Base-by-base conservation (phyloP, 1,139 yeast genomes). In the Kodamaea fungicola region DNA sequence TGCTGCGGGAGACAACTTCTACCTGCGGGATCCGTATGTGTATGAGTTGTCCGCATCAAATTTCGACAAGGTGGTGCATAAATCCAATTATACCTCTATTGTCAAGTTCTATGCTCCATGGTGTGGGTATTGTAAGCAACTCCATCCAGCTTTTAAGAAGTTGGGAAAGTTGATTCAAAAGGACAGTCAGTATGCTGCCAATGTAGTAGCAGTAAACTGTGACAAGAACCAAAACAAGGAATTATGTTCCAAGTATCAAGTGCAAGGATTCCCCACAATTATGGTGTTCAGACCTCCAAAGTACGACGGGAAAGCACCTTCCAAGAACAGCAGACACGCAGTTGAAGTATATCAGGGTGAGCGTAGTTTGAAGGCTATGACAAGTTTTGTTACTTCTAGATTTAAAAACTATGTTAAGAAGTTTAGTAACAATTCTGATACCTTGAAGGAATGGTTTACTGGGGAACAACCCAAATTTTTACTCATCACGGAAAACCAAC, bases 41-140 rank as follows among this genome's bases (percentile, higher is more conserved):
- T 66, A 70, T 34, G 89, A 84, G 50, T 63, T 85, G 33, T 70
- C 72, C 8, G 63, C 79, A 1, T 53, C 67, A 12, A 79, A 64
- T 33, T 89, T 90, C 55, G 78, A 81, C 42, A 73, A 75, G 44
- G 83, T 80, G 34, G 79, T 90, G 3, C 68, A 78, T 34, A 60
- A 67, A 28, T 70, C 94, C 6, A 87, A 88, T 56, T 85, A 87
- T 49, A 83, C 95, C 3, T 65, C 96, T 2, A 66, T 90, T 6
- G 94, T 92, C 12, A 90, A 89, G 61, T 92, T 90, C 57, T 92
- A 92, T 58, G 97, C 97, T 4, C 97, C 97, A 28, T 92, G 97
- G 97, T 92, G 97, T 67, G 89, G 90, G 1, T 79, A 83, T 54
- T 84, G 94, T 52, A 71, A 76, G 45, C 72, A 78, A 42, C 58